Base-by-base conservation (phyloP, 805 yeast species). In the Sugiyamaella floridensis region DNA sequence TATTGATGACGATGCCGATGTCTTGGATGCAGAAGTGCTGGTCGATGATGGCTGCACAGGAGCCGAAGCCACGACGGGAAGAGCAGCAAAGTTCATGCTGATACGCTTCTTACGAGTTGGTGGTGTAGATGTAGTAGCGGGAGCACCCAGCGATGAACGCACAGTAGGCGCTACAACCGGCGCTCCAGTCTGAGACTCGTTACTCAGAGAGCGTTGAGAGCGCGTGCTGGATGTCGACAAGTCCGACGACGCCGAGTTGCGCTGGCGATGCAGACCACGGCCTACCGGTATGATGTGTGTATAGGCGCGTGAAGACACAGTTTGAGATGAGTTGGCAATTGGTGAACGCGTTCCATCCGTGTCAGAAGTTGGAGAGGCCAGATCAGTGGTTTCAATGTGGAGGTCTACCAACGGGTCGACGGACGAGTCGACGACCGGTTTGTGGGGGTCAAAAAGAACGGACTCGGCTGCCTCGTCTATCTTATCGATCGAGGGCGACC, bases 61-160 rank as follows among this genome's bases (percentile, higher is more conserved):
- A 37, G 55, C 20, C 20, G 57, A 32, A 4, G 56, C 47, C 15
- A 54, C 47, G 29, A 56, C 59, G 10, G 58, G 58, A 32, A 53
- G 46, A 5, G 55, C 26, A 1, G 57, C 54, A 40, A 56, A 54
- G 46, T 52, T 56, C 54, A 56, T 51, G 42, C 58, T 55, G 28
- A 55, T 22, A 7, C 59, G 50, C 42, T 56, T 56, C 28, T 54
- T 42, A 8, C 47, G 47, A 5, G 40, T 42, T 9, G 50, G 50
- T 12, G 49, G 53, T 8, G 49, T 50, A 4, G 52, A 16, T 20
- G 40, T 18, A 15, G 40, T 18, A 15, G 26, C 15, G 18, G 37
- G 14, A 3, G 49, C 11, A 12, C 43, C 37, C 37, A 32, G 37
- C 37, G n/a, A 14, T 11, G 4, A 32, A 11, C n/a, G 37, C 37